phyloP scores from a whole-genome alignment of 129 eudicot species.

The Daucus carota region DH1_v3.0 NC_030389.2:40452001-40452500 shows the following conservation, averaged over 20 bases:
- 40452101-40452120: too few relatives aligned
- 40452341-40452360: constrained; percentile 93
- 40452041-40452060: too few relatives aligned
- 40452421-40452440: constrained; percentile 84
- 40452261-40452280: constrained; percentile 22
- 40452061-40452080: too few relatives aligned
- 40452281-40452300: constrained; percentile 79
- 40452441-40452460: constrained; percentile 34
- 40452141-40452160: not conserved
- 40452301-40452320: constrained; percentile 85
- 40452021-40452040: too few relatives aligned
- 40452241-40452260: not conserved
- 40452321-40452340: constrained; percentile 92
- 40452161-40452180: not conserved
- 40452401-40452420: constrained; percentile 52
- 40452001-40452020: too few relatives aligned
- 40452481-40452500: not conserved
- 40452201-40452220: constrained; percentile 48
- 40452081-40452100: too few relatives aligned
- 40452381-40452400: constrained; percentile 62
- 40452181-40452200: not conserved
- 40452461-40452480: not conserved
- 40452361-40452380: constrained; percentile 90
- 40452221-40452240: constrained; percentile 47
- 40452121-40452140: too few relatives aligned